phyloP scores from a whole-genome alignment of 75 land plant species.

The Picea glauca region DNA sequence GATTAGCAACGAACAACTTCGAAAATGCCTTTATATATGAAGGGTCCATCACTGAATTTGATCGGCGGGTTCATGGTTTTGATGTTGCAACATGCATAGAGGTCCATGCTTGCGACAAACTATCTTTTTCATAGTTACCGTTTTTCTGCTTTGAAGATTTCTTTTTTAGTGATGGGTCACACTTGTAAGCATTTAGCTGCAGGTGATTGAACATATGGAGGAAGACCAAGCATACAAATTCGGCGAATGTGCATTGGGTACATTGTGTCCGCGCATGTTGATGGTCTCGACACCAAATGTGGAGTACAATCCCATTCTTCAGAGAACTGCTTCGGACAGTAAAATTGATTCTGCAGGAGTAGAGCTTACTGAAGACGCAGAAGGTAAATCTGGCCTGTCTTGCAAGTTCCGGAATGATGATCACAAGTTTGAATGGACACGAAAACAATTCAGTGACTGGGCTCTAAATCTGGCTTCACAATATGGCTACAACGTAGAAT shows the following conservation, averaged over 20 bases:
- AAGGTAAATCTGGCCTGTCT: constrained; percentile 31
- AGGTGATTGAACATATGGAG: constrained; percentile 99
- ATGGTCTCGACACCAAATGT: constrained; percentile 95
- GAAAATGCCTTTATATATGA: constrained; percentile 60
- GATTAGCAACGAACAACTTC: constrained; percentile 13
- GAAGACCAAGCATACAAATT: constrained; percentile 73
- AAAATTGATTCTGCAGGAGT: constrained; percentile 16
- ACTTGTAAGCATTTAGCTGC: constrained; percentile 1
- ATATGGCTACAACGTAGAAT: constrained; percentile 76
- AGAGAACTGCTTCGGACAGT: constrained; percentile 24
- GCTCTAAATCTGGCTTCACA: constrained; percentile 58
- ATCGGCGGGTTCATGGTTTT: constrained; percentile 66
- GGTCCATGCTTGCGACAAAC: constrained; percentile 28
- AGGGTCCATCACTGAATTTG: constrained; percentile 79
- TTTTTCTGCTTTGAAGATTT: background rate
- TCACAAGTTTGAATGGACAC: constrained; percentile 99
- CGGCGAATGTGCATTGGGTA: constrained; percentile 71
- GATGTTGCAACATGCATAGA: constrained; percentile 94
- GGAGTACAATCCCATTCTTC: constrained; percentile 88
- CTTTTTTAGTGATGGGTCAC: background rate
- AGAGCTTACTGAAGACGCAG: constrained; percentile 21
- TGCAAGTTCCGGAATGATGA: constrained; percentile 84
- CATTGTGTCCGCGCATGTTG: constrained; percentile 58
- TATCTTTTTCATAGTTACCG: background rate
- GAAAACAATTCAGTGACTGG: constrained; percentile 83